These are phyloP conservation scores for Arthrobotrys sphaeroides DNA, from an alignment of 2,329 filamentous ascomycete species.

Conservation along the genomic window DNA sequence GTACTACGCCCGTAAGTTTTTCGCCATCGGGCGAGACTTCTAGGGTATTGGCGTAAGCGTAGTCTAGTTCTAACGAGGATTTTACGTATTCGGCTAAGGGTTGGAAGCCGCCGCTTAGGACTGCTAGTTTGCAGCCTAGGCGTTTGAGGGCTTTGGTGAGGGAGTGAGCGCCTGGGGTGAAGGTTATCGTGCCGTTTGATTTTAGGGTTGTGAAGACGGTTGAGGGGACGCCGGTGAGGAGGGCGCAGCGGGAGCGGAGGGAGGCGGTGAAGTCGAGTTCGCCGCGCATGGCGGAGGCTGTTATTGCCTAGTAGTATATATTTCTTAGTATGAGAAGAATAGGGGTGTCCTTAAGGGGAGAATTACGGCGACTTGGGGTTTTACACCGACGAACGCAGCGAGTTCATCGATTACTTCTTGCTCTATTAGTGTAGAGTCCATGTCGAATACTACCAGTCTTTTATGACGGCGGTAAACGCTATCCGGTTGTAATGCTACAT, in stretches of 20 bases:
- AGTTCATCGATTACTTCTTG: constrained; percentile 98
- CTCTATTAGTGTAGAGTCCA: constrained; percentile 97
- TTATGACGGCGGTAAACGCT: constrained; percentile 80
- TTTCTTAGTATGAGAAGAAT: not conserved
- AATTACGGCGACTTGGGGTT: constrained; percentile 75
- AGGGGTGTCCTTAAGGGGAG: constrained; percentile 71
- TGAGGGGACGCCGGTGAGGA: constrained; percentile 81
- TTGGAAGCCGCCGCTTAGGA: constrained; percentile 90
- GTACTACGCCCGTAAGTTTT: constrained; percentile 75
- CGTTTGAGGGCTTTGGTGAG: constrained; percentile 78
- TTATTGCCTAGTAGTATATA: constrained; percentile 74
- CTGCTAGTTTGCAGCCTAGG: constrained; percentile 85
- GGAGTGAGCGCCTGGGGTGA: constrained; percentile 81
- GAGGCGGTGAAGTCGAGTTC: constrained; percentile 91
- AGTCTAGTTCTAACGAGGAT: constrained; percentile 80
- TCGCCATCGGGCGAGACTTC: constrained; percentile 68
- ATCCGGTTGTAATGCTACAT: constrained; percentile 80
- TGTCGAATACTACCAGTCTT: constrained; percentile 92
- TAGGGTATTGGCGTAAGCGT: constrained; percentile 86
- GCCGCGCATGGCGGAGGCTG: constrained; percentile 91
- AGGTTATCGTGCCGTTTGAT: constrained; percentile 71
- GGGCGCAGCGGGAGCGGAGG: constrained; percentile 79
- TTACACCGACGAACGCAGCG: constrained; percentile 82
- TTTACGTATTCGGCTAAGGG: constrained; percentile 89
- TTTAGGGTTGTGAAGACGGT: constrained; percentile 82